Evolutionary conservation across 2,329 filamentous ascomycete species (phyloP).

Genomic region (Microthyrium microscopicum): DNA sequence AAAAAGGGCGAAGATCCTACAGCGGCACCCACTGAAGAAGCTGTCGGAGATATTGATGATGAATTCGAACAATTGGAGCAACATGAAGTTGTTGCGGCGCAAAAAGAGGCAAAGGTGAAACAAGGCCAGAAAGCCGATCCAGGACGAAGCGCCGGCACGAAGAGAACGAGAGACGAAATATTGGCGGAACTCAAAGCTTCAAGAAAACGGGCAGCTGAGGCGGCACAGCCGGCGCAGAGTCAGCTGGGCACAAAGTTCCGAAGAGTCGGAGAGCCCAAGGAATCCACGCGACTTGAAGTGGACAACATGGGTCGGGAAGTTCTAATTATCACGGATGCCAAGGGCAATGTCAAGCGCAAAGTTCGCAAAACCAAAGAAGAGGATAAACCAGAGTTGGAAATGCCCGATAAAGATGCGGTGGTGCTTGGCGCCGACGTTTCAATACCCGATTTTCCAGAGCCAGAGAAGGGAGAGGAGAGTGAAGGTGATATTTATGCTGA

Average conservation of each 20-base stretch:
- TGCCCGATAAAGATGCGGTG: constrained; percentile 18
- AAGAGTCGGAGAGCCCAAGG: constrained; percentile 31
- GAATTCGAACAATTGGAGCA: constrained; percentile 37
- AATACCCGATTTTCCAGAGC: constrained; percentile 16
- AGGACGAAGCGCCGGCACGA: constrained; percentile 27
- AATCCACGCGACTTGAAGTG: constrained; percentile 37
- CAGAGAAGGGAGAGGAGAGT: constrained; percentile 18
- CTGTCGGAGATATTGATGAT: constrained; percentile 22
- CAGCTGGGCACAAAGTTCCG: constrained; percentile 38
- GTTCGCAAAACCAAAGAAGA: constrained; percentile 34
- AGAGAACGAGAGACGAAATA: constrained; percentile 29
- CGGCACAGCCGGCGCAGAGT: constrained; percentile 26
- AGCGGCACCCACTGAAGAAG: constrained; percentile 18
- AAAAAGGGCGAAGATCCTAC: constrained; percentile 45
- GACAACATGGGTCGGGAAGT: constrained; percentile 41
- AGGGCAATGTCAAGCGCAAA: constrained; percentile 46
- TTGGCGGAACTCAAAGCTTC: constrained; percentile 9
- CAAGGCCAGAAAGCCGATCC: constrained; percentile 34
- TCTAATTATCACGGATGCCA: constrained; percentile 38
- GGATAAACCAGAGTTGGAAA: constrained; percentile 16
- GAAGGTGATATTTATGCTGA: constrained; percentile 43
- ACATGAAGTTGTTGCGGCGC: constrained; percentile 42
- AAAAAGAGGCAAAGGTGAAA: constrained; percentile 40
- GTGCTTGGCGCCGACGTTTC: constrained; percentile 34
- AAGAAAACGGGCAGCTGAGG: constrained; percentile 25